phyloP scores from a whole-genome alignment of 345 rosid species.

The Mercurialis annua region DNA sequence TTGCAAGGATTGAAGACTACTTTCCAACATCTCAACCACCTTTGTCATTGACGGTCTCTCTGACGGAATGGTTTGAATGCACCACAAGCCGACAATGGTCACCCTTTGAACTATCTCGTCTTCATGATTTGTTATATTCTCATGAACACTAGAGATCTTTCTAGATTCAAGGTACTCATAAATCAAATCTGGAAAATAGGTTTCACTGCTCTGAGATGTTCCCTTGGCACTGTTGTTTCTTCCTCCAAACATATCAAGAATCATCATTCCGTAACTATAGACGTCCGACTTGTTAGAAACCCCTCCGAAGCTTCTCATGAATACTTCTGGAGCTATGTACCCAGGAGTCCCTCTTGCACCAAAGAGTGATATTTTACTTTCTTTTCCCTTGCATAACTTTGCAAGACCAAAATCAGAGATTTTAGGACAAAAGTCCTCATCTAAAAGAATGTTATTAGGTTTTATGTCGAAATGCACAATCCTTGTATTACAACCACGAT shows the following conservation, averaged over 20 bases:
- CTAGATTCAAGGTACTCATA: conserved; percentile 9
- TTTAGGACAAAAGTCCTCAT: conserved; percentile 13
- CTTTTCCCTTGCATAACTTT: conserved; percentile 17
- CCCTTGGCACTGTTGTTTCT: background rate
- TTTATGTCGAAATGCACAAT: conserved; percentile 32
- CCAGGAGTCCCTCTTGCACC: conserved; percentile 22
- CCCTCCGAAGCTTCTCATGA: conserved; percentile 5
- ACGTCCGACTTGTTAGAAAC: conserved; percentile 16
- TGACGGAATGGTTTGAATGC: conserved; percentile 22
- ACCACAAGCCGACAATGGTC: conserved; percentile 23
- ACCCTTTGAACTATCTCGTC: conserved; percentile 10
- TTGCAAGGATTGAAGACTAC: conserved; percentile 12
- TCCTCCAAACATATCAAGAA: conserved; percentile 8
- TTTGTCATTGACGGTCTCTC: conserved; percentile 28
- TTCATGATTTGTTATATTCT: conserved; percentile 7
- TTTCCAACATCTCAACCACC: conserved; percentile 22
- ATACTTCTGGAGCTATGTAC: conserved; percentile 23
- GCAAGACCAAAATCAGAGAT: conserved; percentile 26
- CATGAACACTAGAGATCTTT: background rate
- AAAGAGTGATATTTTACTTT: conserved; percentile 15
- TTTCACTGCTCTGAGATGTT: background rate
- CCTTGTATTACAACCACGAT: conserved; percentile 18
- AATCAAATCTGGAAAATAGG: conserved; percentile 11
- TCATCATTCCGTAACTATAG: conserved; percentile 19
- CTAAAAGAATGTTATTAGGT: conserved; percentile 23